Conservation (phyloP, 768 basidiomycete genomes). For the Psilocybe sp. region DNA sequence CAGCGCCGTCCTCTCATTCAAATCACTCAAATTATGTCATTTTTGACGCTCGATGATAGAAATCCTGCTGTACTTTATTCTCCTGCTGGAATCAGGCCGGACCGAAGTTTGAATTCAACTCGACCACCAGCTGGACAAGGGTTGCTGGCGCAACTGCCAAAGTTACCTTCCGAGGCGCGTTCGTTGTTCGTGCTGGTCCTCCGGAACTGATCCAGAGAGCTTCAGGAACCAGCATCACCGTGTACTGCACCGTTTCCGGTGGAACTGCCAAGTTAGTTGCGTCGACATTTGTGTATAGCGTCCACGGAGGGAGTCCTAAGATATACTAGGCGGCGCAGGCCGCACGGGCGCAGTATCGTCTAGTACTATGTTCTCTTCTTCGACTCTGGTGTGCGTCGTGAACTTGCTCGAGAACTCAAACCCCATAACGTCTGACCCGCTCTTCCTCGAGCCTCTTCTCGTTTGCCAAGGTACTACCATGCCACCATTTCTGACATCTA, state of each 20-base stretch:
- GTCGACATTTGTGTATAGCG: conserved; percentile 16
- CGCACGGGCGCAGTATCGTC: conserved; percentile 7
- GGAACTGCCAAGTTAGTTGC: neutral
- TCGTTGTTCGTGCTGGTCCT: neutral
- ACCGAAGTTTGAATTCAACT: conserved; percentile 14
- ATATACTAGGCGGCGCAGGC: conserved; percentile 8
- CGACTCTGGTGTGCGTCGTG: conserved; percentile 15
- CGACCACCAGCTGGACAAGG: conserved; percentile 14
- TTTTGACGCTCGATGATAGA: conserved; percentile 18
- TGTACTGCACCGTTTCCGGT: conserved; percentile 18
- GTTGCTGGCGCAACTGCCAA: conserved; percentile 21
- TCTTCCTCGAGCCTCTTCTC: conserved; percentile 22
- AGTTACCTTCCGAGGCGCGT: conserved; percentile 19
- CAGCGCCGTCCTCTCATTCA: too few relatives aligned
- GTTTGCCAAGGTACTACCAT: neutral
- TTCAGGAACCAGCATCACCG: conserved; percentile 19
- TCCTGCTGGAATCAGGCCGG: conserved; percentile 15
- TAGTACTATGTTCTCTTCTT: conserved; percentile 21
- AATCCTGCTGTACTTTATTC: conserved; percentile 17
- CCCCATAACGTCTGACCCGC: conserved; percentile 7
- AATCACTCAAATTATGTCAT: neutral
- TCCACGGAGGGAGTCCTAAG: conserved; percentile 15
- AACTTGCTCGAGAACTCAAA: conserved; percentile 21
- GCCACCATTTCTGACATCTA: too few relatives aligned
- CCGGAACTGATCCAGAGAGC: neutral